Percentiles rank a stretch among this genome's conserved stretches.
Conservation (phyloP, 2,329 filamentous ascomycete genomes). For the Graphilbum fragrans region DNA sequence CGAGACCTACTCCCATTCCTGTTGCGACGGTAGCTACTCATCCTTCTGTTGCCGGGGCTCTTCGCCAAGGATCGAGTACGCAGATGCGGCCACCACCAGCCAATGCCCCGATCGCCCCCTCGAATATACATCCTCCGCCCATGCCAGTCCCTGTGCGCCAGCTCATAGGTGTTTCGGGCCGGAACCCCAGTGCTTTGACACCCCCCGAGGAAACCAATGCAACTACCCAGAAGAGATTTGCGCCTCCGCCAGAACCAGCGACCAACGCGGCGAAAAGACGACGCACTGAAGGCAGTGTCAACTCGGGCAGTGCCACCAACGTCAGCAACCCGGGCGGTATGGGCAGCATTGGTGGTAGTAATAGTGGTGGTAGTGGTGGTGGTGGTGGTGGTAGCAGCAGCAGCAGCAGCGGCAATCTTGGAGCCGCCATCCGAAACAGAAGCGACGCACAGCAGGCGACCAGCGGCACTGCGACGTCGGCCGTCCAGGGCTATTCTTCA, state of each 20-base stretch:
- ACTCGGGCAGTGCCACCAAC: conserved; percentile 2
- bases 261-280: conserved; percentile 19
- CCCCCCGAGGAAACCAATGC: conserved; percentile 37
- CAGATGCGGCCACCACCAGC: too few relatives aligned
- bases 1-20: too few relatives aligned
- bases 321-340: conserved; percentile 4
- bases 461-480: too few relatives aligned
- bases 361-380: neutral
- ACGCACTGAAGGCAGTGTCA: conserved; percentile 17
- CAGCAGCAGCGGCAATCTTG: neutral
- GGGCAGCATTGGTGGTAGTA: neutral
- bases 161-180: neutral
- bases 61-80: too few relatives aligned
- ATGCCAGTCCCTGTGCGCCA: conserved; percentile 1
- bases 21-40: too few relatives aligned
- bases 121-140: conserved; percentile 1
- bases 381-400: neutral
- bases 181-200: conserved; percentile 33
- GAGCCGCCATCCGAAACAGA: neutral
- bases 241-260: conserved; percentile 9
- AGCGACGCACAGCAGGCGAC: neutral
- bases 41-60: too few relatives aligned
- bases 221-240: conserved; percentile 26
- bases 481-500: too few relatives aligned
- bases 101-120: neutral